phyloP scores from a whole-genome alignment of 768 basidiomycete genomes.

The Galerina marginata region DNA sequence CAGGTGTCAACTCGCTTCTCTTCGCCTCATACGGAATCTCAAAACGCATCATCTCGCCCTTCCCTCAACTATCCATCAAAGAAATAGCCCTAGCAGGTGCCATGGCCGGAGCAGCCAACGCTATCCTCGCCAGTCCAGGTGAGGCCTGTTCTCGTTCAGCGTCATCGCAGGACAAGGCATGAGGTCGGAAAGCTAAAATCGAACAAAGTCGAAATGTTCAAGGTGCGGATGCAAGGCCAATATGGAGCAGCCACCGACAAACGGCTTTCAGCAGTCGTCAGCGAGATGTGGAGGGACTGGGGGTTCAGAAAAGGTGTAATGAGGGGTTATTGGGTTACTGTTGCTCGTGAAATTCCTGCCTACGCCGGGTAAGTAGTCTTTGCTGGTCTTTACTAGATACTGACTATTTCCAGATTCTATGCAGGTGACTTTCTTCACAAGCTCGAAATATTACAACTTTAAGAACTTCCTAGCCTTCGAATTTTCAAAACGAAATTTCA shows the following conservation, averaged over 20 bases:
- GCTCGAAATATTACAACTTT: not conserved
- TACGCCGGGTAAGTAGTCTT: constrained; percentile 77
- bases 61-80: constrained; percentile 77
- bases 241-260: constrained; percentile 86
- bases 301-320: constrained; percentile 90
- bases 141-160: constrained; percentile 12
- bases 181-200: not conserved
- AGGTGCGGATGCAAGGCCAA: constrained; percentile 97
- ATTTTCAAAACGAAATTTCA: constrained; percentile 82
- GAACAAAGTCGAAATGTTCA: constrained; percentile 91
- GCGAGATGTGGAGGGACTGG: constrained; percentile 87
- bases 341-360: constrained; percentile 93
- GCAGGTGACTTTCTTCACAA: constrained; percentile 45
- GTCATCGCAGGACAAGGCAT: not conserved
- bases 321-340: constrained; percentile 98
- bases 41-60: constrained; percentile 85
- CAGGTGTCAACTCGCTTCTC: constrained; percentile 94
- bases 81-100: constrained; percentile 86
- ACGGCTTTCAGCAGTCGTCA: constrained; percentile 68
- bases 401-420: constrained; percentile 59
- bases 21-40: constrained; percentile 91
- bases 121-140: constrained; percentile 92
- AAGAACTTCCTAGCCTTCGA: constrained; percentile 72
- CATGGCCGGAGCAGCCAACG: constrained; percentile 92
- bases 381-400: not conserved